phyloP scores from a whole-genome alignment of 164 flowering plant genomes.

The Piper betle region DNA sequence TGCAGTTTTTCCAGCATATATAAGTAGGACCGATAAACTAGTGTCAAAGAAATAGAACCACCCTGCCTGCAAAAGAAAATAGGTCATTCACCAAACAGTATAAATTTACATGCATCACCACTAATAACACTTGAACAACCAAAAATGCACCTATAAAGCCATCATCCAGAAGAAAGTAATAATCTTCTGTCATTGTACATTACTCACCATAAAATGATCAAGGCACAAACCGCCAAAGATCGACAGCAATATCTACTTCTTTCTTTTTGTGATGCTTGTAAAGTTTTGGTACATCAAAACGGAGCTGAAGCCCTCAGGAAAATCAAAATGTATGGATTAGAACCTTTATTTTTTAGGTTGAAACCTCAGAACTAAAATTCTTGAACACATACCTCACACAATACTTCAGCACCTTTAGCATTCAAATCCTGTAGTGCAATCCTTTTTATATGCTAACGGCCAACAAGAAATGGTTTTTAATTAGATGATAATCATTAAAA shows the following conservation, averaged over 20 bases:
- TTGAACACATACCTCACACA: slow-evolving; percentile 54
- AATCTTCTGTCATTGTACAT: neutral
- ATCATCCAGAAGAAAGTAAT: too few relatives aligned
- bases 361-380: neutral
- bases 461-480: neutral
- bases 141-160: too few relatives aligned
- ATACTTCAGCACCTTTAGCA: slow-evolving; percentile 76
- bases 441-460: slow-evolving; percentile 51
- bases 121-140: too few relatives aligned
- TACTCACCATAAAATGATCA: neutral
- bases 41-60: too few relatives aligned
- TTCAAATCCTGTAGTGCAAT: slow-evolving; percentile 53
- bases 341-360: neutral
- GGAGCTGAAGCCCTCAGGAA: slow-evolving; percentile 36
- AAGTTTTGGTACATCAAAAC: slow-evolving; percentile 68
- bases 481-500: too few relatives aligned
- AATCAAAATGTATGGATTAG: neutral
- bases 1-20: too few relatives aligned
- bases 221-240: slow-evolving; percentile 82
- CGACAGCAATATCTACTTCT: slow-evolving; percentile 88
- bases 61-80: too few relatives aligned
- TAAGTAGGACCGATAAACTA: too few relatives aligned
- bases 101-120: too few relatives aligned
- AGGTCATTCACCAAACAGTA: too few relatives aligned
- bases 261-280: slow-evolving; percentile 94